Conservation (phyloP, 1,284 basidiomycete genomes). For the Salmacisia buchloeana region DNA sequence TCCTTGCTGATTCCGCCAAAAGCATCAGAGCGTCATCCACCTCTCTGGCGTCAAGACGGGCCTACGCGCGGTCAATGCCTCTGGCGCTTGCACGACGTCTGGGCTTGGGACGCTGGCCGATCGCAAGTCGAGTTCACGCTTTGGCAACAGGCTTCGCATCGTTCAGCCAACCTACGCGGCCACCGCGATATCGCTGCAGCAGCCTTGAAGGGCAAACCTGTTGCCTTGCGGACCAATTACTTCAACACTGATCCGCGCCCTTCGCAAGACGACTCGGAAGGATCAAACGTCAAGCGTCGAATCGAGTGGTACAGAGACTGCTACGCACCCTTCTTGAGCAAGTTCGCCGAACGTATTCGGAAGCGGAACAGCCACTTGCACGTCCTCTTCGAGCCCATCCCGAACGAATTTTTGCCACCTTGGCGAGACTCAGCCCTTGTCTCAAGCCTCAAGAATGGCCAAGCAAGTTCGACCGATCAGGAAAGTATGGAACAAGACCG, state of each 20-base stretch:
- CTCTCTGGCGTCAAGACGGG: neutral
- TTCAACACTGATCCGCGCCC: constrained; percentile 59
- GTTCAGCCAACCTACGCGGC: neutral
- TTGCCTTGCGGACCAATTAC: constrained; percentile 78
- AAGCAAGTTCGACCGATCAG: neutral
- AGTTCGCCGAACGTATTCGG: constrained; percentile 24
- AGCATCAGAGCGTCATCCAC: neutral
- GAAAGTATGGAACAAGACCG: neutral
- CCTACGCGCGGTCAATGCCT: constrained; percentile 56
- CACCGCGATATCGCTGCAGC: neutral
- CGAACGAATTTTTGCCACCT: constrained; percentile 47
- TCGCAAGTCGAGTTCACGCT: neutral
- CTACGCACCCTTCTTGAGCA: constrained; percentile 38
- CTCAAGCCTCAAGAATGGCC: neutral
- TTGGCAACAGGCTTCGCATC: neutral
- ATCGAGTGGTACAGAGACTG: constrained; percentile 49
- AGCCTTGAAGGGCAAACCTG: constrained; percentile 60
- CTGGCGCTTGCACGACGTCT: constrained; percentile 88
- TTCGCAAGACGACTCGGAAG: too few species aligned
- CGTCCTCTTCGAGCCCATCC: constrained; percentile 44
- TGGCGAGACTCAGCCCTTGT: constrained; percentile 16
- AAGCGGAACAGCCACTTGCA: constrained; percentile 13
- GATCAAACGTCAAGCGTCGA: constrained; percentile 7
- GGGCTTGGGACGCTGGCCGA: constrained; percentile 69
- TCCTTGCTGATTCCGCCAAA: constrained; percentile 16